Base-by-base conservation (phyloP, 805 yeast genomes). In the Saturnispora sanitii region DNA sequence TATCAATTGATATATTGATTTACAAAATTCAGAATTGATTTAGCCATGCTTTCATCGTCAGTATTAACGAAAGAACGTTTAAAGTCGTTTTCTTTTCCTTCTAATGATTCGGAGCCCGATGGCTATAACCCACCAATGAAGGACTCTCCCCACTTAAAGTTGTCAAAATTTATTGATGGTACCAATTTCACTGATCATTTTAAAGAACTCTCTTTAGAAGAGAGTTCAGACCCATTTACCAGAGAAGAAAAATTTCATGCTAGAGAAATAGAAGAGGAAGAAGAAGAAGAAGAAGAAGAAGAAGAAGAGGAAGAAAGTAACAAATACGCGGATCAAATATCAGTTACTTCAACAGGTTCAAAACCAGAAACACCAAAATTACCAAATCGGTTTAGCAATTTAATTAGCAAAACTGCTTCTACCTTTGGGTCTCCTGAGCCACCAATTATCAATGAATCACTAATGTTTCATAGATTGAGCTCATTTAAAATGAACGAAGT, bases 371-470 rank as follows among this genome's bases (percentile, higher is more conserved):
- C 4, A n/a, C 17, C 19, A 15, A 32, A n/a, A n/a, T n/a, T 32
- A 19, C 34, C 34, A 19, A 20, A 15, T 4, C 22, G 39, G 27
- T 36, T 36, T 12, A 20, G 33, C 16, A 28, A 36, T 13, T 36
- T 36, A 22, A n/a, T 36, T 15, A 20, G 33, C 3, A 28, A 29
- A 15, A 28, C 39, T 7, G 17, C 11, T 13, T 29, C 33, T 11
- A 6, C 20, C 17, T 6, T 13, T 5, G 13, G 13, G 6, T 27
- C 29, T 6, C 29, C 29, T 9, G 33, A 29, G 4, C 6, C 15
- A 15, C 11, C 34, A 18, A 18, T 18, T 32, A 11, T n/a, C n/a
- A 22, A 29, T 8, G 23, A 18, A 15, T 3, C 33, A 28, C 18
- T 33, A 12, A 20, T 26, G 11, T 35, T 35, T 19, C n/a, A 20